Conservation (phyloP, 2,329 filamentous ascomycete species). For the Pseudocercospora crystallina region DNA sequence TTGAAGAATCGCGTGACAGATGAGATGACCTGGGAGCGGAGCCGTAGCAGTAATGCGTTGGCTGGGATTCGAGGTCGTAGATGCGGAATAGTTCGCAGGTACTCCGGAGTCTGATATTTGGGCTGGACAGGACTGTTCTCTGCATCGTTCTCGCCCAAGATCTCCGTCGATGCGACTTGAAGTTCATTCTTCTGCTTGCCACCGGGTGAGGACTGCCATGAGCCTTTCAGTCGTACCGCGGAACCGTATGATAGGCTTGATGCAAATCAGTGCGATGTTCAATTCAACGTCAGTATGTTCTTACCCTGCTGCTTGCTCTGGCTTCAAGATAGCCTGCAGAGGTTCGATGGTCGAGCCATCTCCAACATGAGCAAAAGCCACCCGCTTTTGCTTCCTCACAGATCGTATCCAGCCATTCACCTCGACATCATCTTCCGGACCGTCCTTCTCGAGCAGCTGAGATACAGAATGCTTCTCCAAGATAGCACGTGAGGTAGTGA, state of each 20-base stretch:
- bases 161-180: slow-evolving; percentile 65
- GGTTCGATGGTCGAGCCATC: slow-evolving; percentile 81
- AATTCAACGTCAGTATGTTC: slow-evolving; percentile 34
- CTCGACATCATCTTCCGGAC: slow-evolving; percentile 29
- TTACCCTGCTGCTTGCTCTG: slow-evolving; percentile 70
- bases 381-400: slow-evolving; percentile 79
- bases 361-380: slow-evolving; percentile 79
- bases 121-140: slow-evolving; percentile 94
- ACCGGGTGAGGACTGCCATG: slow-evolving; percentile 69
- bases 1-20: slow-evolving; percentile 75
- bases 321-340: slow-evolving; percentile 77
- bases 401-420: slow-evolving; percentile 81
- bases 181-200: slow-evolving; percentile 77
- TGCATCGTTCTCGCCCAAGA: slow-evolving; percentile 77
- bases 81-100: slow-evolving; percentile 83
- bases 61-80: slow-evolving; percentile 77
- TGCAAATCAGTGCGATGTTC: slow-evolving; percentile 3
- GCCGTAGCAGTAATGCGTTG: slow-evolving; percentile 75
- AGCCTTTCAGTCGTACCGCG: slow-evolving; percentile 73
- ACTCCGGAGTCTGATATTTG: slow-evolving; percentile 90
- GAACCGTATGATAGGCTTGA: slow-evolving; percentile 75
- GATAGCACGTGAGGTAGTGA: slow-evolving; percentile 18
- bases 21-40: slow-evolving; percentile 77
- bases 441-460: no score
- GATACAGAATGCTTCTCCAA: no score